Evolutionary conservation across 1,284 basidiomycete genomes (phyloP).

Genomic region (Porphyrellus sp.): DNA sequence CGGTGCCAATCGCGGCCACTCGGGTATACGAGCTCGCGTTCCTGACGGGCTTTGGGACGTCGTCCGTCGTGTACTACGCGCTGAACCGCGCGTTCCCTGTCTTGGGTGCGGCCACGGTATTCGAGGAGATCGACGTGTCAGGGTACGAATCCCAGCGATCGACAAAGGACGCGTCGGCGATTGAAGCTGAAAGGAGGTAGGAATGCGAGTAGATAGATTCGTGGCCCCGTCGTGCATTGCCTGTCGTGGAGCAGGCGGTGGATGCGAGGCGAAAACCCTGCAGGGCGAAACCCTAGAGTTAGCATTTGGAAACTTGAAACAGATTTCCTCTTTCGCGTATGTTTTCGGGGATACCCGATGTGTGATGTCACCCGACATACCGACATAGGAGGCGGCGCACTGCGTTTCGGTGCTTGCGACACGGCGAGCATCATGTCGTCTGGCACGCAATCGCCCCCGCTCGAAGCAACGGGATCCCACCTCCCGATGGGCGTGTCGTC

Average conservation of each 20-base stretch:
- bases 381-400: neutral
- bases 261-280: no score
- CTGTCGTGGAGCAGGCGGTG: no score
- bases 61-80: slow-evolving; percentile 59
- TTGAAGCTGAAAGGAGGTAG: neutral
- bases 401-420: neutral
- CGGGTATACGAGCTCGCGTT: slow-evolving; percentile 74
- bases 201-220: no score
- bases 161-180: neutral
- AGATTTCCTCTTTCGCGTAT: slow-evolving; percentile 17
- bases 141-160: slow-evolving; percentile 19
- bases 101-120: slow-evolving; percentile 46
- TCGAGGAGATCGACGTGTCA: slow-evolving; percentile 65
- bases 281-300: no score
- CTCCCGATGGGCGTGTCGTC: slow-evolving; percentile 49
- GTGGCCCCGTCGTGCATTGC: no score
- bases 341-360: slow-evolving; percentile 26
- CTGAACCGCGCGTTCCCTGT: slow-evolving; percentile 61
- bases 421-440: slow-evolving; percentile 23
- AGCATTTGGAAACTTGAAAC: no score
- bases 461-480: slow-evolving; percentile 46
- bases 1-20: slow-evolving; percentile 62
- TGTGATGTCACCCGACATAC: slow-evolving; percentile 32
- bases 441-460: slow-evolving; percentile 50
- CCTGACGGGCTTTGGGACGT: slow-evolving; percentile 75